These are phyloP conservation scores for Trametes villosa DNA, from an alignment of 768 basidiomycete genomes.

Conservation along the genomic window DNA sequence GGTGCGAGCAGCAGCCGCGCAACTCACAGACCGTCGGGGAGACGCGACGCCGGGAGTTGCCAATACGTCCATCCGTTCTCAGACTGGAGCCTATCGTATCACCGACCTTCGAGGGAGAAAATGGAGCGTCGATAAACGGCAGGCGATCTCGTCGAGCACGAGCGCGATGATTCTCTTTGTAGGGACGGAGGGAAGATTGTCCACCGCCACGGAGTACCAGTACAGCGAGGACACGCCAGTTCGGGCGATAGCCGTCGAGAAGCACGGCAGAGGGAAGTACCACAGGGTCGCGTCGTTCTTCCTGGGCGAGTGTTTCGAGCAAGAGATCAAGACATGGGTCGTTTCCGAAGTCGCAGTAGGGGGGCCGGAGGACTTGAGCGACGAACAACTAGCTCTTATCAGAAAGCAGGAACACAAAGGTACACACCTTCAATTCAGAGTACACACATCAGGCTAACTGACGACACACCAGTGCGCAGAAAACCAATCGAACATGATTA, in stretches of 20 bases:
- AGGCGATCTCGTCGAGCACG: neutral
- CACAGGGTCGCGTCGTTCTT: slow-evolving; percentile 10
- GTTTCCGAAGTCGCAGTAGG: slow-evolving; percentile 1
- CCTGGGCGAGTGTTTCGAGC: slow-evolving; percentile 7
- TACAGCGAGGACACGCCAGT: slow-evolving; percentile 9
- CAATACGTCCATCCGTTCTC: neutral
- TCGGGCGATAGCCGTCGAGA: slow-evolving; percentile 3
- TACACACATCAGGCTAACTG: neutral
- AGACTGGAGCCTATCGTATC: neutral
- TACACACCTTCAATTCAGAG: neutral
- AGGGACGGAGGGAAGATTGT: slow-evolving; percentile 4
- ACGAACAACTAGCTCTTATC: neutral
- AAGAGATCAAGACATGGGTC: slow-evolving; percentile 6
- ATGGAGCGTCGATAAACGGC: slow-evolving; percentile 4
- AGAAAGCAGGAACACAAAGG: slow-evolving; percentile 9
- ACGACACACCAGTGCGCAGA: neutral
- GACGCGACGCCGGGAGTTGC: slow-evolving; percentile 7
- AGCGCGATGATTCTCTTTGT: neutral
- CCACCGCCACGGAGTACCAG: neutral
- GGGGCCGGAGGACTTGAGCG: neutral
- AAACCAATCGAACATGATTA: slow-evolving; percentile 12
- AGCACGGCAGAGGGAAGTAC: slow-evolving; percentile 1
- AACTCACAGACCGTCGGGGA: neutral
- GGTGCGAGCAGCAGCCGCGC: neutral
- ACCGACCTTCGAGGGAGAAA: neutral